Evolutionary conservation across 1,284 basidiomycete genomes (phyloP), one percentile per base, ranked within the genome.

Genomic region (Malassezia japonica): DNA sequence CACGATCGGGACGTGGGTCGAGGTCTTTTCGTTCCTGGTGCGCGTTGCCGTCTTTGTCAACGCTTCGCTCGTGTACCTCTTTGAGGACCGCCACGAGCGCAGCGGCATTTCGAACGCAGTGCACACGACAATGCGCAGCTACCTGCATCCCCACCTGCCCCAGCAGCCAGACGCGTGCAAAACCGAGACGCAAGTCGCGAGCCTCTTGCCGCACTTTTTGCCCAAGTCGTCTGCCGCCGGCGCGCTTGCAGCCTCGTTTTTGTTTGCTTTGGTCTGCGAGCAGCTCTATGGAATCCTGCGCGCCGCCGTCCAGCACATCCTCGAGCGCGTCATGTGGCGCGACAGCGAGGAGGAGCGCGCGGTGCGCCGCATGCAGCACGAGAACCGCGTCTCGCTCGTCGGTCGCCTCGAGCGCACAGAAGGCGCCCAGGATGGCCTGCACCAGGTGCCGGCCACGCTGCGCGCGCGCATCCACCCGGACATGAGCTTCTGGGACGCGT

Each of bases 1-100:
- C 68, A 85, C 83, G 4, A 89, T 96, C 60, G 92, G 92, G 0
- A 85, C 89, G 0, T 98, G 92, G 92, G 79, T 96, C 34, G 84
- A 91, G 53, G 82, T 84, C 5, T 77, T 98, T 32, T 54, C 52
- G 0, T 55, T 61, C 23, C 59, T 64, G 21, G 59, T 62, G 12
- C 70, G 67, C 61, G 44, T 71, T 3, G 41, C 55, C 2, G 60
- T 59, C 23, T 59, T 65, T 32, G 58, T 57, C 52, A 66, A 71
- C 28, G 55, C 65, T 1, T 57, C 62, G 13, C 55, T 65, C 16
- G 47, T 61, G 24, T 72, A 65, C 32, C 57, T 67, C 8, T 70
- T 68, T 48, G 60, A 64, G 37, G 43, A 27, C 7, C 35, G 18
- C 4, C 23, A 13, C 25, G 27, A 29, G 15, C 12, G 28, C 24